Evolutionary conservation across 2,329 filamentous ascomycete species (phyloP).

Genomic region (Helotiales sp.): DNA sequence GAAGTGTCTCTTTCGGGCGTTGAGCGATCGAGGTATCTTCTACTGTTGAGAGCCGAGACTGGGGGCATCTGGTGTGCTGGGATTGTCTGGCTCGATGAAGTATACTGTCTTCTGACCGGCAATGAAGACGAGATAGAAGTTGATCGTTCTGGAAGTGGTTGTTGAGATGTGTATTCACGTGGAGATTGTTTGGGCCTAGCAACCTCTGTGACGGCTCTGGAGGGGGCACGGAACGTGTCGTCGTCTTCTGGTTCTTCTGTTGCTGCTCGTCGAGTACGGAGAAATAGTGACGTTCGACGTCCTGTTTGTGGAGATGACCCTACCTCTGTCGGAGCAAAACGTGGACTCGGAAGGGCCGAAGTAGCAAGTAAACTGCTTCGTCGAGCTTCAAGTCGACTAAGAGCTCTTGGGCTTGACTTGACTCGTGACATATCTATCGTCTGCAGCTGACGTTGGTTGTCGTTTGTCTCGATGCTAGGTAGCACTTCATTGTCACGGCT

Average conservation of each 20-base stretch:
- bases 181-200: slow-evolving; percentile 37
- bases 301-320: slow-evolving; percentile 44
- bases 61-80: slow-evolving; percentile 19
- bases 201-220: slow-evolving; percentile 59
- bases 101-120: slow-evolving; percentile 53
- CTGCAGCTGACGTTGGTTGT: slow-evolving; percentile 19
- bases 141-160: slow-evolving; percentile 37
- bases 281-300: slow-evolving; percentile 56
- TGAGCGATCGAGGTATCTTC: slow-evolving; percentile 31
- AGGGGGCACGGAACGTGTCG: slow-evolving; percentile 53
- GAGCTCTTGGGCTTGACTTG: slow-evolving; percentile 33
- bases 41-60: slow-evolving; percentile 19
- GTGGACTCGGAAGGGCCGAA: slow-evolving; percentile 32
- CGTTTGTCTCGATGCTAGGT: slow-evolving; percentile 22
- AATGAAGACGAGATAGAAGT: slow-evolving; percentile 45
- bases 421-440: slow-evolving; percentile 24
- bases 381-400: slow-evolving; percentile 35
- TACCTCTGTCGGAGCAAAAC: slow-evolving; percentile 31
- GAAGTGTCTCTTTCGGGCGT: slow-evolving; percentile 34
- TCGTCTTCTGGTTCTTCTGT: slow-evolving; percentile 40
- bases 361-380: slow-evolving; percentile 35
- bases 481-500: slow-evolving; percentile 24
- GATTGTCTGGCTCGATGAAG: slow-evolving; percentile 45
- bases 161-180: slow-evolving; percentile 43
- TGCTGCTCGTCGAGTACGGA: slow-evolving; percentile 35